Conservation (phyloP, 2,329 filamentous ascomycete species). For the Microdochium bolleyi region DNA sequence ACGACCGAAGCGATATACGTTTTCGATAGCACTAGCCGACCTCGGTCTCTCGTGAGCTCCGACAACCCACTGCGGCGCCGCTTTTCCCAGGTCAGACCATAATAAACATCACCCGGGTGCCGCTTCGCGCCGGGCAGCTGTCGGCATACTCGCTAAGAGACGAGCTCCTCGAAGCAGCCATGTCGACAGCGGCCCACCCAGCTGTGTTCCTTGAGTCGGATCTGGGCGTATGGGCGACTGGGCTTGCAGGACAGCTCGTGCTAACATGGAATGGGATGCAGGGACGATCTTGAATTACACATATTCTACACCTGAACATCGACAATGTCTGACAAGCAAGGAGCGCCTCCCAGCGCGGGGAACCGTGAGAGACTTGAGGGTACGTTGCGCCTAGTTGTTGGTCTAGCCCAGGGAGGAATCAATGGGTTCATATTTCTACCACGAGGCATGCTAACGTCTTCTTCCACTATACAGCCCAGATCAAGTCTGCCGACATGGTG, state of each 20-base stretch:
- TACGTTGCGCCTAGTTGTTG: conserved; percentile 8
- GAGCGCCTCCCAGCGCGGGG: conserved; percentile 10
- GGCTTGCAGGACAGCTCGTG: neutral
- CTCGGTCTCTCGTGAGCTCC: no score
- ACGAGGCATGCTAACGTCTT: neutral
- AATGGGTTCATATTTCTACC: neutral
- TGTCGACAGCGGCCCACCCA: no score
- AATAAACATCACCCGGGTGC: no score
- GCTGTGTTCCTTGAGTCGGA: no score
- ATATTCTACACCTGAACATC: neutral
- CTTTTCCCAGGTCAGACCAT: no score
- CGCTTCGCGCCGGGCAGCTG: no score
- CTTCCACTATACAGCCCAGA: conserved; percentile 57
- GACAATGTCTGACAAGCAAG: conserved; percentile 9
- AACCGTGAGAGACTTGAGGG: conserved; percentile 22
- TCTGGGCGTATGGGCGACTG: no score
- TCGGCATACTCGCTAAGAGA: no score
- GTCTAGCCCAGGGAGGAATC: neutral
- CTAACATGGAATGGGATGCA: neutral
- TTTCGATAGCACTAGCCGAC: no score
- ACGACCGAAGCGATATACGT: no score
- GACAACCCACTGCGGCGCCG: no score
- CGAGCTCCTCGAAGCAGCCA: no score
- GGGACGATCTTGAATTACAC: neutral
- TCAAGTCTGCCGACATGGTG: conserved; percentile 99